phyloP scores from a whole-genome alignment of 2,329 filamentous ascomycete genomes.

The Volutella citrinella region DNA sequence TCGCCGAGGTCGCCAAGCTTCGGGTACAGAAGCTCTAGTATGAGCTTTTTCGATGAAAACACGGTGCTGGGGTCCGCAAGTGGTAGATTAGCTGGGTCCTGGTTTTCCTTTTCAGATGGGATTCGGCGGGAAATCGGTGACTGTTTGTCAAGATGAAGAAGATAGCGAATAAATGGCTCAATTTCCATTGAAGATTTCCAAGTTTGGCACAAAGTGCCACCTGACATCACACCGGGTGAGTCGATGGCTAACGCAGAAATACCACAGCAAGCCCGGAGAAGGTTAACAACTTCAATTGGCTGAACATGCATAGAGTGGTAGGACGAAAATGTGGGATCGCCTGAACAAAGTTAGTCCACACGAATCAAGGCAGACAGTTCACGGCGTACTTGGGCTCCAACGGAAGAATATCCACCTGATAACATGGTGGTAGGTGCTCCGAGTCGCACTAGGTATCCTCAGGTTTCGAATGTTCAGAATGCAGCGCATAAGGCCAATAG shows the following conservation, averaged over 20 bases:
- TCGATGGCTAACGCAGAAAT: slow-evolving; percentile 30
- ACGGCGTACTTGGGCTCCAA: slow-evolving; percentile 73
- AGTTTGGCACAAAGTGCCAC: slow-evolving; percentile 46
- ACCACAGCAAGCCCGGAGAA: slow-evolving; percentile 70
- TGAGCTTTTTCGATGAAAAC: slow-evolving; percentile 46
- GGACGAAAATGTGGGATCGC: slow-evolving; percentile 65
- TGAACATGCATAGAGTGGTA: slow-evolving; percentile 62
- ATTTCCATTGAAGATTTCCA: slow-evolving; percentile 44
- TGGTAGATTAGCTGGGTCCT: slow-evolving; percentile 5
- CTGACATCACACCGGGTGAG: slow-evolving; percentile 36
- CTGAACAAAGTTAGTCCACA: too few species aligned
- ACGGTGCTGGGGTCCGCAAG: slow-evolving; percentile 31
- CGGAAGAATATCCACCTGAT: slow-evolving; percentile 78
- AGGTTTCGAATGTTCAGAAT: slow-evolving; percentile 65
- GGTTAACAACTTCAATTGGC: slow-evolving; percentile 62
- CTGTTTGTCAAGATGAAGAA: slow-evolving; percentile 47
- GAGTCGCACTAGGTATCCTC: slow-evolving; percentile 65
- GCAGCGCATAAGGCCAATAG: slow-evolving; percentile 68
- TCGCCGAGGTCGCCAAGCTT: slow-evolving; percentile 49
- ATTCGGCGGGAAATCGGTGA: background rate
- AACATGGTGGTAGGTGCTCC: slow-evolving; percentile 66
- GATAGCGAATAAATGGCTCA: slow-evolving; percentile 48
- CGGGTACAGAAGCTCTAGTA: slow-evolving; percentile 52
- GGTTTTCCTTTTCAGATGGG: background rate
- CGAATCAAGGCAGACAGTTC: too few species aligned